Conservation (phyloP, 129 eudicot species). For the Heracleum sosnowskyi region DNA sequence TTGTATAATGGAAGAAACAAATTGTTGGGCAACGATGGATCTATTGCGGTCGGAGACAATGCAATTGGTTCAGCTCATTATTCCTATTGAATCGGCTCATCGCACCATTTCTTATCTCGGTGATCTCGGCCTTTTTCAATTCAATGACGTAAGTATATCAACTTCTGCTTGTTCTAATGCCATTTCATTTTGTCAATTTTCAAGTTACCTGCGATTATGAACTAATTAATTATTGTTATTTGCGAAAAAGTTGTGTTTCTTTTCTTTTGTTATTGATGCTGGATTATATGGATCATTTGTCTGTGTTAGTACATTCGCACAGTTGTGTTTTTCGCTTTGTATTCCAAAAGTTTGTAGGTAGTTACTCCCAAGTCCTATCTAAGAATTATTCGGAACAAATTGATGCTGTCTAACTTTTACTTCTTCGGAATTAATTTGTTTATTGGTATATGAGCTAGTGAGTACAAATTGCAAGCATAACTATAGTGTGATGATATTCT, state of each 20-base stretch:
- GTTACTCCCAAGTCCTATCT: too few species aligned
- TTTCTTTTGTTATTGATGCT: too few species aligned
- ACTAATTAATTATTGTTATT: not conserved
- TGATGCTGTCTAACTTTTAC: not conserved
- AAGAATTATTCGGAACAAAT: too few species aligned
- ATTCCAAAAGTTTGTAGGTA: too few species aligned
- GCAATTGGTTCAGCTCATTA: constrained; percentile 75
- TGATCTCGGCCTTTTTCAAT: constrained; percentile 76
- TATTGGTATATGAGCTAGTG: not conserved
- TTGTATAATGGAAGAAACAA: constrained; percentile 24
- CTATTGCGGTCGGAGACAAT: constrained; percentile 78
- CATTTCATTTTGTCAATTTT: not conserved
- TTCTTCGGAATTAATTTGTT: not conserved
- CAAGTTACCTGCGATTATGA: not conserved
- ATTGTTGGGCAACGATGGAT: constrained; percentile 60
- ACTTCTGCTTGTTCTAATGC: not conserved
- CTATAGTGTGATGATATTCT: not conserved
- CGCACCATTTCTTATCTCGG: constrained; percentile 80
- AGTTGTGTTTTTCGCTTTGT: too few species aligned
- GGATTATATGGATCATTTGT: too few species aligned
- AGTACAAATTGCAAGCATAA: not conserved
- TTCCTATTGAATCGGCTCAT: constrained; percentile 76
- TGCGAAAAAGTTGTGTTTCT: not conserved
- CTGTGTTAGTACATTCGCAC: too few species aligned
- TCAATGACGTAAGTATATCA: constrained; percentile 53